Base-by-base conservation (phyloP, 768 basidiomycete species). In the Podaxis sp. region DNA sequence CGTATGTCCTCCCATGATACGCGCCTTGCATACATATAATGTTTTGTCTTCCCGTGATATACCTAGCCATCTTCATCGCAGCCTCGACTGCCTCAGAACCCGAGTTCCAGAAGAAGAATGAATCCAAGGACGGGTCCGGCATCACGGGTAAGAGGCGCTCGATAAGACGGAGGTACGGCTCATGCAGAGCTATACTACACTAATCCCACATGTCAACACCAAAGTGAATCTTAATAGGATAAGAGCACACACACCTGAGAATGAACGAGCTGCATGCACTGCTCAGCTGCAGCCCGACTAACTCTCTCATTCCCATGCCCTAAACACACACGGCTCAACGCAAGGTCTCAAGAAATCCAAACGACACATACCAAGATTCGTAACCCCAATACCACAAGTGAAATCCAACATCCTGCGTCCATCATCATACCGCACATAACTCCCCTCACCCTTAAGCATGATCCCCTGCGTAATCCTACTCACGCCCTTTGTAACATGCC, bases 31-130 rank as follows among this genome's bases (percentile, higher is more conserved):
- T 92, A 61, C 83, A 77, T 57, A 98, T 93, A 62, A 98, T 83
- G 70, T 96, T 94, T 70, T 93, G 93, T 64, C 83, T 80, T 32
- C 88, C 86, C 1, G 95, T 98, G 36, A 87, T 76, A 25, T 72
- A 69, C 36, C 95, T 84, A 2, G 91, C 90, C 77, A 98, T 86
- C 76, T 97, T 98, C 64, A 98, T 74, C 2, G 93, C 82, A 0
- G 87, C 92, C 74, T 97, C 95, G 47, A 94, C 82, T 1, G 95
- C 96, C 73, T 98, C 96, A 0, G 93, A 88, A 2, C 96, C 96
- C 1, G 94, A 95, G 77, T 93, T 98, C 90, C 91, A 93, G 75
- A 97, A 93, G 83, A 95, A 97, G 82, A 98, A 98, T 25, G 92
- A 92, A 71, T 96, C 90, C 35, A 98, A 81, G 1, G 93, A 95